A percentile compares a stretch with the other conserved stretches of the same genome.
These are phyloP conservation scores for Rhododendron molle DNA, from an alignment of 148 eudicot species.

Conservation along the genomic window DNA sequence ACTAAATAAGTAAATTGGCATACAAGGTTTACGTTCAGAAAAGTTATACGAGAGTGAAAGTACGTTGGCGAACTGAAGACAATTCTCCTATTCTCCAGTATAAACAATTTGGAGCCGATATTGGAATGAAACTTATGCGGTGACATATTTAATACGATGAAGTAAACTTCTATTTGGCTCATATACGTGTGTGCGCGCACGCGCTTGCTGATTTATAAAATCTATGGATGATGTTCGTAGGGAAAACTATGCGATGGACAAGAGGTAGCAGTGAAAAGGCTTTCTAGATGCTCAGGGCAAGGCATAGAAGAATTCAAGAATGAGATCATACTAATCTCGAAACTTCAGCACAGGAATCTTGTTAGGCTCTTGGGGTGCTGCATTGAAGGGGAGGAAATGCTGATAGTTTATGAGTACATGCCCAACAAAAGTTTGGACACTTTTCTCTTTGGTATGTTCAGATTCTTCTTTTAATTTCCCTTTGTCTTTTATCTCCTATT, in stretches of 20 bases:
- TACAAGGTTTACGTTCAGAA: neutral
- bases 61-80: neutral
- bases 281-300: slow-evolving; percentile 39
- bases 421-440: slow-evolving; percentile 43
- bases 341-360: slow-evolving; percentile 46
- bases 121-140: neutral
- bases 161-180: neutral
- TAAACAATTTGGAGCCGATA: neutral
- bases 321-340: slow-evolving; percentile 38
- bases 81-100: neutral
- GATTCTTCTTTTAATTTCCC: neutral
- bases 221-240: slow-evolving; percentile 13
- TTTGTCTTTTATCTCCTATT: neutral
- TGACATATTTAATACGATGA: neutral
- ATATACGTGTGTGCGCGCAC: no score
- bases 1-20: neutral
- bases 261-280: slow-evolving; percentile 44
- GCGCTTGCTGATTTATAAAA: neutral
- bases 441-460: slow-evolving; percentile 26
- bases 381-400: slow-evolving; percentile 32
- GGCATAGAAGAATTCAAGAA: slow-evolving; percentile 40
- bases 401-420: slow-evolving; percentile 42
- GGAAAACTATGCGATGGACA: slow-evolving; percentile 32
- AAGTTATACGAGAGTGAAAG: neutral
- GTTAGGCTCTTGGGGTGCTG: slow-evolving; percentile 45